Conservation (phyloP, 805 yeast genomes). For the Jamesozyma piceae region DNA sequence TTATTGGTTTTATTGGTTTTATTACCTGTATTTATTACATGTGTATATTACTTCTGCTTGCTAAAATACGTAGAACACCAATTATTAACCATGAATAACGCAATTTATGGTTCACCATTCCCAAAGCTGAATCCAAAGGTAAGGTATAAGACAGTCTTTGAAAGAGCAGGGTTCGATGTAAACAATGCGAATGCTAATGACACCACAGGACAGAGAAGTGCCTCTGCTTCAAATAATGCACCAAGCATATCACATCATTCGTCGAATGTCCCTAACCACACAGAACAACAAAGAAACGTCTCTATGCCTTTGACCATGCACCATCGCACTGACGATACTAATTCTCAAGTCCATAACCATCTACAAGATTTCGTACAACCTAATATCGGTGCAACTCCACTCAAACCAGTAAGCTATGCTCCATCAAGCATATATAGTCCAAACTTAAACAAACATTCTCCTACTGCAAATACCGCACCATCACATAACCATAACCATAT, state of each 20-base stretch:
- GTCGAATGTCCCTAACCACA: not conserved
- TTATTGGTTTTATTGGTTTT: too few relatives aligned
- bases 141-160: conserved; percentile 61
- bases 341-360: not conserved
- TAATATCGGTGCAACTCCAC: not conserved
- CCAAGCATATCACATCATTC: not conserved
- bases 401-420: not conserved
- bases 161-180: conserved; percentile 70
- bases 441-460: not conserved
- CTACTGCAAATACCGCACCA: too few relatives aligned
- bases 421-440: not conserved
- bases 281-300: not conserved
- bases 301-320: not conserved
- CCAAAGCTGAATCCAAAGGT: conserved; percentile 61
- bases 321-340: not conserved
- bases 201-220: not conserved
- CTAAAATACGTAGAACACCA: too few relatives aligned
- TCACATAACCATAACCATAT: not conserved
- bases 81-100: conserved; percentile 12
- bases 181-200: not conserved
- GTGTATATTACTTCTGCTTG: too few relatives aligned
- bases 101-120: conserved; percentile 39
- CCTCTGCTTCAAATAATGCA: not conserved
- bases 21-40: too few relatives aligned
- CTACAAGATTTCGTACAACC: not conserved